Evolutionary conservation across 441 rosid species (phyloP).

Genomic region (Mallotus japonicus): DNA sequence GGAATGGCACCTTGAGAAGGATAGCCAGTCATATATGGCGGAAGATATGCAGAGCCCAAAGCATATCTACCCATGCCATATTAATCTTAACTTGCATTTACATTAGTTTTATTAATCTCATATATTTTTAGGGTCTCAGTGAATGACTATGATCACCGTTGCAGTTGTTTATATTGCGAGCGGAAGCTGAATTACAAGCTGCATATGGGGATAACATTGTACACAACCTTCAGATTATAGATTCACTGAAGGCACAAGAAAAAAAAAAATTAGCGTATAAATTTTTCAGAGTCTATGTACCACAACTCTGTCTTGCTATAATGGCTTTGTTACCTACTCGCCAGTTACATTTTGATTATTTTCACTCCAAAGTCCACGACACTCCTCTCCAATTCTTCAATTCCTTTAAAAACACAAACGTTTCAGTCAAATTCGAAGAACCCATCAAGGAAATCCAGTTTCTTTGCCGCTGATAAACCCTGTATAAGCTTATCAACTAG

Average conservation of each 20-base stretch:
- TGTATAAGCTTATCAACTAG: slow-evolving; percentile 26
- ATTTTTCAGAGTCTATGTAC: too few species aligned
- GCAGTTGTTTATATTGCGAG: slow-evolving; percentile 81
- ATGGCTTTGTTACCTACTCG: slow-evolving; percentile 58
- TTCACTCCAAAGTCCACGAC: slow-evolving; percentile 49
- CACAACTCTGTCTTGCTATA: not conserved
- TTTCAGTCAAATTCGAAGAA: slow-evolving; percentile 23
- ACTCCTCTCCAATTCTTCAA: slow-evolving; percentile 32
- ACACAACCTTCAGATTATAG: slow-evolving; percentile 43
- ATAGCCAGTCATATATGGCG: slow-evolving; percentile 47
- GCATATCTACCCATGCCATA: slow-evolving; percentile 51
- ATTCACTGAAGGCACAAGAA: slow-evolving; percentile 53
- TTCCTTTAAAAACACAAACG: slow-evolving; percentile 26
- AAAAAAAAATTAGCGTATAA: too few species aligned
- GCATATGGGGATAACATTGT: slow-evolving; percentile 43
- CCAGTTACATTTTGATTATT: slow-evolving; percentile 51
- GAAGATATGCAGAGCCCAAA: slow-evolving; percentile 37
- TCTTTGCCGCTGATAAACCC: slow-evolving; percentile 24
- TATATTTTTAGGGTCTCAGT: not conserved
- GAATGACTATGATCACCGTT: slow-evolving; percentile 21
- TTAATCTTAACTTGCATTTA: slow-evolving; percentile 15
- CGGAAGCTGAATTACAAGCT: slow-evolving; percentile 80
- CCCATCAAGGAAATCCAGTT: slow-evolving; percentile 27
- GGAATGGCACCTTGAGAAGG: slow-evolving; percentile 48
- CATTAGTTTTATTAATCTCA: not conserved